phyloP scores from a whole-genome alignment of 805 yeast genomes.

The Myxozyma geophila region DNA sequence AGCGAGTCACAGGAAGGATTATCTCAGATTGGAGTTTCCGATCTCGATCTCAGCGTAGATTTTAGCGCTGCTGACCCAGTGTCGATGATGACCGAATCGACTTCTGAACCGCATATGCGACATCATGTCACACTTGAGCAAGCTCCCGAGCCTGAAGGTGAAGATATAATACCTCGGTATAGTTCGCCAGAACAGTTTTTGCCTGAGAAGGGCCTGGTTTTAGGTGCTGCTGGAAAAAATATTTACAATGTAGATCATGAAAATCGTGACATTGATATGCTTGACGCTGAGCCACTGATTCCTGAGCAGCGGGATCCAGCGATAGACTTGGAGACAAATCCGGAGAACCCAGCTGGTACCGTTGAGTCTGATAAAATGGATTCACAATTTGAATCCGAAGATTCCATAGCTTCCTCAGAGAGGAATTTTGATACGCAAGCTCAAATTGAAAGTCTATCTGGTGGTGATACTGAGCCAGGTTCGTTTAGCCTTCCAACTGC shows the following conservation, averaged over 20 bases:
- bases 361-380: neutral
- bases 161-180: constrained; percentile 15
- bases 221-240: neutral
- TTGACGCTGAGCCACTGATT: neutral
- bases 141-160: constrained; percentile 20
- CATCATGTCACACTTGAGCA: constrained; percentile 14
- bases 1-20: constrained; percentile 4
- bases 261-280: neutral
- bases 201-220: neutral
- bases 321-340: neutral
- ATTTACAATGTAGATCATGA: neutral
- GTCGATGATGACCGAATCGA: neutral
- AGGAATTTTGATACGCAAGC: neutral
- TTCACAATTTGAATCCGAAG: neutral
- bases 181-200: neutral
- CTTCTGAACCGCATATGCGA: neutral
- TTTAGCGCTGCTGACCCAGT: neutral
- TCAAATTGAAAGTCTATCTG: too few species aligned
- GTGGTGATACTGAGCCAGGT: too few species aligned
- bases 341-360: neutral
- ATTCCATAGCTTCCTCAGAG: neutral
- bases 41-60: neutral
- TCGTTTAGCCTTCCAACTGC: too few species aligned
- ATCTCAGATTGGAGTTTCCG: neutral
- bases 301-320: neutral